These are phyloP conservation scores for Penicillium turbatum DNA, from an alignment of 495 filamentous ascomycete genomes.

Conservation along the genomic window DNA sequence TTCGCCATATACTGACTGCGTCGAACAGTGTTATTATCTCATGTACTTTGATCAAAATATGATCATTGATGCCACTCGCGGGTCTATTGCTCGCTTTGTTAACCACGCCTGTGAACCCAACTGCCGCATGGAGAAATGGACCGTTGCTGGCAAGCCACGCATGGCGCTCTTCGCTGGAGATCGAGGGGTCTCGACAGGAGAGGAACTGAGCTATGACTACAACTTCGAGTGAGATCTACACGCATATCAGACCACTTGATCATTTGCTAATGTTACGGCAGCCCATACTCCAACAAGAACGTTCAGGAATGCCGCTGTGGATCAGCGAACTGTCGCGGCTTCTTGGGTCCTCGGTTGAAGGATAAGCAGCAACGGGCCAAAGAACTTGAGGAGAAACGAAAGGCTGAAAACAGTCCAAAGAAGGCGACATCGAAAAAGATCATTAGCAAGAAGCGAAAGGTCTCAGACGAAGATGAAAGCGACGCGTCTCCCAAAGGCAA, in stretches of 20 bases:
- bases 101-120: conserved; percentile 98
- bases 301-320: conserved; percentile 82
- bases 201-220: conserved; percentile 99
- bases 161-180: conserved; percentile 98
- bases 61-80: conserved; percentile 96
- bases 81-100: conserved; percentile 94
- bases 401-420: conserved; percentile 47
- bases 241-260: neutral
- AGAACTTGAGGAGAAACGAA: conserved; percentile 28
- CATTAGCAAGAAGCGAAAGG: conserved; percentile 32
- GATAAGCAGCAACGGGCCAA: conserved; percentile 44
- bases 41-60: conserved; percentile 99
- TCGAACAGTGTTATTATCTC: conserved; percentile 79
- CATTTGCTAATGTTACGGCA: conserved; percentile 18
- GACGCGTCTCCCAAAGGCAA: conserved; percentile 27
- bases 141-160: conserved; percentile 87
- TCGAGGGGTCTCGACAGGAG: conserved; percentile 80
- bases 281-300: conserved; percentile 73
- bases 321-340: conserved; percentile 67
- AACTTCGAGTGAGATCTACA: conserved; percentile 70
- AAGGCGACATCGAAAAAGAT: conserved; percentile 16
- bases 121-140: conserved; percentile 96
- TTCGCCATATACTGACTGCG: conserved; percentile 9
- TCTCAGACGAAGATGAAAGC: conserved; percentile 19
- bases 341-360: conserved; percentile 69